Evolutionary conservation across 306 rosid genomes (phyloP).

Genomic region (Lathyrus oleraceus): DNA sequence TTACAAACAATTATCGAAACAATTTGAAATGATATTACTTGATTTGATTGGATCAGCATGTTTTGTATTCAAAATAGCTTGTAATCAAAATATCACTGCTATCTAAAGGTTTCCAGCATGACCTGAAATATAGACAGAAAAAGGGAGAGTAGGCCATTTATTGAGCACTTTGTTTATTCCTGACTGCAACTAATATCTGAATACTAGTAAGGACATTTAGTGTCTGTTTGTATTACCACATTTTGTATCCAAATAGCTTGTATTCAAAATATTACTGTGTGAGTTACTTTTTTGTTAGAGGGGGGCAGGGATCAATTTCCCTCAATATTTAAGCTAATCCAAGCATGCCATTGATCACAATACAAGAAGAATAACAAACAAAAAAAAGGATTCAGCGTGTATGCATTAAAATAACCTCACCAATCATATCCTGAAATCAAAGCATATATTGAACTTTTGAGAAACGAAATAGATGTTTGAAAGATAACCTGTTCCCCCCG

Average conservation of each 20-base stretch:
- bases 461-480: constrained; percentile 34
- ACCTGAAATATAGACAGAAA: constrained; percentile 47
- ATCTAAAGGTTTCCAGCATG: constrained; percentile 51
- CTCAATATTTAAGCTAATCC: constrained; percentile 12
- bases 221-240: background rate
- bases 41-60: background rate
- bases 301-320: background rate
- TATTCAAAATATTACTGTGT: background rate
- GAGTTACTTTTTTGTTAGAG: background rate
- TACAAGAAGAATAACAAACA: background rate
- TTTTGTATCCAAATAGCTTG: background rate
- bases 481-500: constrained; percentile 63
- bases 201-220: background rate
- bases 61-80: constrained; percentile 7
- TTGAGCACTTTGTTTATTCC: constrained; percentile 12
- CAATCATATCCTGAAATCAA: constrained; percentile 26
- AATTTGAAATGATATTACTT: background rate
- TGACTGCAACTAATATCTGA: constrained; percentile 13
- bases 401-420: constrained; percentile 9
- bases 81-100: constrained; percentile 40
- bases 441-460: constrained; percentile 6
- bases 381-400: background rate
- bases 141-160: constrained; percentile 17
- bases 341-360: constrained; percentile 1
- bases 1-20: background rate